phyloP scores from a whole-genome alignment of 2,329 filamentous ascomycete genomes.

The Colletotrichum karsti region DNA sequence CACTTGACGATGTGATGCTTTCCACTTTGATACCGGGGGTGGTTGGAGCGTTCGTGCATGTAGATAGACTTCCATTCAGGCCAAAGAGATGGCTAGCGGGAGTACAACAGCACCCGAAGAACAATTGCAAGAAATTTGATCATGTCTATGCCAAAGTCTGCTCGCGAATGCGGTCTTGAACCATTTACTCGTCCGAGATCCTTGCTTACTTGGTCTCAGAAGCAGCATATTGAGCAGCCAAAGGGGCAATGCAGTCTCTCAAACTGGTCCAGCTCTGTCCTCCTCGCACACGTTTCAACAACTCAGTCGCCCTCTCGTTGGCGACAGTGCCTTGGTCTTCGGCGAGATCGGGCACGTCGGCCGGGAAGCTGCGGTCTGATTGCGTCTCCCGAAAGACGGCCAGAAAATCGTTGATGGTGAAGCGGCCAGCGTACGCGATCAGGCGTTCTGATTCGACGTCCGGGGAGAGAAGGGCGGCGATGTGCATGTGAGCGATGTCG shows the following conservation, averaged over 20 bases:
- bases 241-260: neutral
- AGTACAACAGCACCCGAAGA: constrained; percentile 6
- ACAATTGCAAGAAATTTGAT: neutral
- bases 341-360: constrained; percentile 5
- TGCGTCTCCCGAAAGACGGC: constrained; percentile 4
- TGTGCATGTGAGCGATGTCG: constrained; percentile 14
- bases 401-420: constrained; percentile 12
- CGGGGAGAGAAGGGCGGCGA: constrained; percentile 5
- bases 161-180: no score
- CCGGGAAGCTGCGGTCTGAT: neutral
- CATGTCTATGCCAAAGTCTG: no score
- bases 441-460: constrained; percentile 14
- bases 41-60: constrained; percentile 8
- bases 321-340: constrained; percentile 5
- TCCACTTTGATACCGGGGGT: neutral
- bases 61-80: constrained; percentile 14
- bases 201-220: neutral
- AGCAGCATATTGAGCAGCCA: constrained; percentile 2
- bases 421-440: constrained; percentile 2
- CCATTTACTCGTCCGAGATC: no score
- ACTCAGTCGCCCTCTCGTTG: neutral
- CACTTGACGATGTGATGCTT: constrained; percentile 23
- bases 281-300: neutral
- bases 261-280: constrained; percentile 5
- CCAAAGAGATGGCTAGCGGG: neutral